Evolutionary conservation across 768 basidiomycete genomes (phyloP).

Genomic region (Krasilnikovozyma curviuscula): DNA sequence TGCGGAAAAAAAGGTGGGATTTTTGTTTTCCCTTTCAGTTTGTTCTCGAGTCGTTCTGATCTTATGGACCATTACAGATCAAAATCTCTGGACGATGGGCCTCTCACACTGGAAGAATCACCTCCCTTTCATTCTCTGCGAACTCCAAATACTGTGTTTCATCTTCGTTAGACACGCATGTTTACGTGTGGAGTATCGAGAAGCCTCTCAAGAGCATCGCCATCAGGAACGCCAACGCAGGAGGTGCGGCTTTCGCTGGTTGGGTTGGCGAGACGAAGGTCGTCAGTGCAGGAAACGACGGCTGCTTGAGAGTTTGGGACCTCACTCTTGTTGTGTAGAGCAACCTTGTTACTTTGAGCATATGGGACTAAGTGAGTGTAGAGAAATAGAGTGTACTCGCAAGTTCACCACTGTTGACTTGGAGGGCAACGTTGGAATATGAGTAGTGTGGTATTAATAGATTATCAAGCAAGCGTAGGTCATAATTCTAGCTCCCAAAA

Average conservation of each 20-base stretch:
- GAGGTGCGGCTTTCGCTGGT: conserved; percentile 60
- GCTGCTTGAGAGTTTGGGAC: conserved; percentile 51
- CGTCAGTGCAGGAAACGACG: conserved; percentile 62
- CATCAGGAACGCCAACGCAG: conserved; percentile 52
- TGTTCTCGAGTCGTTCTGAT: neutral
- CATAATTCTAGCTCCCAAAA: too few species aligned
- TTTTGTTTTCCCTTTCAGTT: neutral
- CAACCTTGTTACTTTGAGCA: too few species aligned
- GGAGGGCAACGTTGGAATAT: too few species aligned
- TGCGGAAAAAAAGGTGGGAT: conserved; percentile 39
- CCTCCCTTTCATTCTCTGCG: conserved; percentile 54
- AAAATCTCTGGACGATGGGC: conserved; percentile 57
- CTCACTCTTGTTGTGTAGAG: conserved; percentile 8
- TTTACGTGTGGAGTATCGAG: conserved; percentile 65
- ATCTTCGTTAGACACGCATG: conserved; percentile 77
- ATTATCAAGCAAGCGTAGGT: too few species aligned
- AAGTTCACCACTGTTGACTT: too few species aligned
- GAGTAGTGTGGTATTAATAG: too few species aligned
- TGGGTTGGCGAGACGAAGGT: conserved; percentile 52
- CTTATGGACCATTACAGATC: conserved; percentile 27
- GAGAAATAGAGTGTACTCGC: too few species aligned
- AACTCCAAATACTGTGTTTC: conserved; percentile 63
- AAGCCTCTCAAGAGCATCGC: conserved; percentile 45
- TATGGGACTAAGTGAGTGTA: too few species aligned
- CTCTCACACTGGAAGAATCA: conserved; percentile 63